Evolutionary conservation across 768 basidiomycete genomes (phyloP).

Genomic region (Strobilomyces dryophilus): DNA sequence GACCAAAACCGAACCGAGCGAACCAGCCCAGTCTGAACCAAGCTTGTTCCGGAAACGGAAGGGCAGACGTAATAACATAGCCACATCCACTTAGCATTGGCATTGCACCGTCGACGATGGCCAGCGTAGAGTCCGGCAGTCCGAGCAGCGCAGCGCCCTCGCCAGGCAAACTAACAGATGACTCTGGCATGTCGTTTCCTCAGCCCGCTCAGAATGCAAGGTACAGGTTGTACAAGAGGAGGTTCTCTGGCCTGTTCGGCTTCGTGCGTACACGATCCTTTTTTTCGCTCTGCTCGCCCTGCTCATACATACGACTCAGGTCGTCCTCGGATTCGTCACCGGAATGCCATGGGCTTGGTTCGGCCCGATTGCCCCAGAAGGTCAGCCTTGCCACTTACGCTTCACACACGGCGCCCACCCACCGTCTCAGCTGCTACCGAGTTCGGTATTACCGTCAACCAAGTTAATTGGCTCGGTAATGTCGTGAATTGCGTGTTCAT

Average conservation of each 20-base stretch:
- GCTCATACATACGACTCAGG: conserved; percentile 32
- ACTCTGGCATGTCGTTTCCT: not conserved
- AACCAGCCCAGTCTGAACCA: conserved; percentile 5
- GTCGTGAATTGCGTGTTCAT: conserved; percentile 59
- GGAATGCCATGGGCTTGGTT: conserved; percentile 82
- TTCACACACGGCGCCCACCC: not conserved
- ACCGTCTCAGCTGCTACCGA: conserved; percentile 48
- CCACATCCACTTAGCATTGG: not conserved
- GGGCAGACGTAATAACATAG: not conserved
- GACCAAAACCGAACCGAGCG: conserved; percentile 30
- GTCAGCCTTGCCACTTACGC: conserved; percentile 33
- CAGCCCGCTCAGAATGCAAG: not conserved
- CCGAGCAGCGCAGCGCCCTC: not conserved
- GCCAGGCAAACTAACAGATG: not conserved
- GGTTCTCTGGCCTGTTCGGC: conserved; percentile 62
- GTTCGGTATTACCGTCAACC: conserved; percentile 63
- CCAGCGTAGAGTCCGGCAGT: not conserved
- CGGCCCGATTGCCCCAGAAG: conserved; percentile 70
- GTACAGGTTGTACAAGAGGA: conserved; percentile 66
- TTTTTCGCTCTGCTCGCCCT: not conserved
- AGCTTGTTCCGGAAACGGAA: conserved; percentile 22
- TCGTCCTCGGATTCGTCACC: conserved; percentile 55
- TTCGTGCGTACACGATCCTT: conserved; percentile 37
- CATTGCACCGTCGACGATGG: not conserved
- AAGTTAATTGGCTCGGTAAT: conserved; percentile 83